Evolutionary conservation across 257 asterid genomes (phyloP), one percentile per base, ranked within the genome.

Genomic region (Eustoma russellianum): DNA sequence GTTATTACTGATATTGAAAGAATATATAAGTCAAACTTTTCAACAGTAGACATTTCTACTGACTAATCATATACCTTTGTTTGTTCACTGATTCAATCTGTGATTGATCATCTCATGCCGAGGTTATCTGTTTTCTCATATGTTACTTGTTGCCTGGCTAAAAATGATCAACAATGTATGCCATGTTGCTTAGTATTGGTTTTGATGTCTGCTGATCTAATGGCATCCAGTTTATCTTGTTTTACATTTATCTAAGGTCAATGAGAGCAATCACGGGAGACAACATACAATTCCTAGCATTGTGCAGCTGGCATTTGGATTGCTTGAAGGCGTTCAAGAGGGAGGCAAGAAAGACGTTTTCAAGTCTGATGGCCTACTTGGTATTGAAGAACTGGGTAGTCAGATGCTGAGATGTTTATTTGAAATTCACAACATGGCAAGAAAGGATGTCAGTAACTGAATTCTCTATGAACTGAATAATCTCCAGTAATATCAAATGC

Each of bases 341-440:
- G 85, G 83, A 49, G 61, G 28, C 72, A 69, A 57, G 52, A 81
- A 78, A 67, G 76, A 71, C 17, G 56, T 64, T 41, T 55, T 60
- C 33, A 84, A 78, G 54, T 75, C 82, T 53, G 79, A 82, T 72
- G 80, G 81, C 40, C 63, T 84, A 45, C 65, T 87, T 82, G 89
- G 94, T 59, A 53, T 75, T 34, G 82, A 81, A 41, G 88, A 73
- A 64, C 78, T 82, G 17, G 93, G 88, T 44, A 52, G 77, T 56
- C 93, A 79, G 75, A 79, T 87, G 64, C 83, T 87, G 73, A 79
- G 80, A 68, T 77, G 79, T 66, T 74, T 85, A 74, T 87, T 87
- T 78, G 93, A 87, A 74, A 82, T 87, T 67, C 94, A 84, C 67
- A 87, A 67, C 53, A 79, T 84, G 85, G 79, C 96, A 55, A 79